Base-by-base conservation (phyloP, 495 filamentous ascomycete genomes). In the Friedmanniomyces endolithicus region DNA sequence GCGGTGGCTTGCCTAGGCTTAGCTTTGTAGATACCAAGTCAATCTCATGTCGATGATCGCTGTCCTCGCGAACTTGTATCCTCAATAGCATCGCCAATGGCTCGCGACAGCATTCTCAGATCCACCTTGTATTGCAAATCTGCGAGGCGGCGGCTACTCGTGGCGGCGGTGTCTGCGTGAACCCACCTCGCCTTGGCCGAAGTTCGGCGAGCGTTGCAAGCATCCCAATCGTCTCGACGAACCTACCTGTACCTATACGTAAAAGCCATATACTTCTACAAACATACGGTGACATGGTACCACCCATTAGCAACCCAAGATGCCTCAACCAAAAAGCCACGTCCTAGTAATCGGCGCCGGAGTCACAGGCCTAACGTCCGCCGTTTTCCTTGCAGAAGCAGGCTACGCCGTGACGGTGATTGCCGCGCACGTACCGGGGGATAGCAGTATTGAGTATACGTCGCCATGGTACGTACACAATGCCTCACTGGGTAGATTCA, bases 321-420 rank as follows among this genome's bases (percentile, higher is more conserved):
- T 41, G 37, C 17, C 37, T 41, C 6, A 4, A 14, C 16, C 37
- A 14, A 47, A 47, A 22, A 11, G 35, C 22, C 50, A 55, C 27
- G 52, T 59, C 45, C 9, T 45, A 1, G 37, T 56, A 20, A 25
- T 56, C 44, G 47, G 73, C 19, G 74, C 75, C 2, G 74, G 74
- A 8, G 69, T 77, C 33, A 73, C 68, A 11, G 75, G 74, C 40
- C 66, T 77, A 1, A 73, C 75, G 55, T 72, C 74, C 2, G 71
- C 75, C 20, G 51, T 72, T 20, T 63, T 57, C 20, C 67, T 77
- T 11, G 70, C 72, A 1, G 63, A 70, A 52, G 64, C 60, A 17
- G 69, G 68, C 2, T 71, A 73, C 44, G 34, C 54, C 2, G 72
- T 75, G 34, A 73, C 70, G 0, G 62, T 77, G 25, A 57, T 76